Base-by-base conservation (phyloP, 148 eudicot species). In the Selenicereus undatus region DNA sequence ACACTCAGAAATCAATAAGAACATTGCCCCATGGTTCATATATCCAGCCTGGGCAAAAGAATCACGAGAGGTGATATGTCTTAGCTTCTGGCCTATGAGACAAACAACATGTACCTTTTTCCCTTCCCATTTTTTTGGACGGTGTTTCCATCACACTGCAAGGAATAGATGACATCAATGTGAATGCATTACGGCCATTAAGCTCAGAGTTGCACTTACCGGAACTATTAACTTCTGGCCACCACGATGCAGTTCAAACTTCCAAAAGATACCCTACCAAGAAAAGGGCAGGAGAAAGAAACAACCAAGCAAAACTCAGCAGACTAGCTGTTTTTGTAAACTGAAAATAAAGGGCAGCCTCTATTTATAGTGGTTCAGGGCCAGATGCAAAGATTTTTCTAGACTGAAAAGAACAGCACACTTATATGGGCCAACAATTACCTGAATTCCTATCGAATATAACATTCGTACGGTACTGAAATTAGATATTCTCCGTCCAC, bases 211-310 rank as follows among this genome's bases (percentile, higher is more conserved):
- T 48, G 21, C 75, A 90, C 95, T 93, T 90, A 96, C 99, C 81
- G 99, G 99, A 85, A 96, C 82, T 60, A 92, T 88, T 76, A 96
- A 77, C 88, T 93, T 96, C 80, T 96, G 99, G 72, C 97, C 94
- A 18, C 92, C 98, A 35, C 99, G 98, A 83, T 91, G 97, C 74
- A 96, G 85, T 85, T 96, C 99, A 71, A 96, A 85, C 87, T 88
- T 96, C 99, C 99, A 96, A 87, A 86, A 84, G 32, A 93, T 82
- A 70, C 99, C 99, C 98, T 96, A 81, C 52, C 71, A 84, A 76
- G 17, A 76, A 85, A 71, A 27, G 35, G n/a, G 27, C 4, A 21
- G 17, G 14, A 27, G 22, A 76, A 27, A 76, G 58, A 68, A 51
- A 52, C 62, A 42, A 54, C 27, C 45, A 62, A 71, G 52, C 43